phyloP scores from a whole-genome alignment of 768 basidiomycete species.

The Pulveroboletus sp. region DNA sequence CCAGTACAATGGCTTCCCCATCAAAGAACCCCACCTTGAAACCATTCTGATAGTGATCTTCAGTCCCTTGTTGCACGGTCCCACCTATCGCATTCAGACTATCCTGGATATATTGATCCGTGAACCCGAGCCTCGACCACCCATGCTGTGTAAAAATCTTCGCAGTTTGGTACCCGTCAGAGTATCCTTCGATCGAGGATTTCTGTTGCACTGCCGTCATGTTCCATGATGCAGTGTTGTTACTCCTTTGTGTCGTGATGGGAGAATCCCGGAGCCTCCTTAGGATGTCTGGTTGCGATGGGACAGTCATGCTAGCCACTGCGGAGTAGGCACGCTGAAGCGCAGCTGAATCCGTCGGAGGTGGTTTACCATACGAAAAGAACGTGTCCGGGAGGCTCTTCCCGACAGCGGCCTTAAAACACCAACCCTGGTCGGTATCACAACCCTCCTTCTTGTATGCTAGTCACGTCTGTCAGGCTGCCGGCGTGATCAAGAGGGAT shows the following conservation, averaged over 20 bases:
- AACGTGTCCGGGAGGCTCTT: conserved; percentile 55
- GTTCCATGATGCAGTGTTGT: conserved; percentile 1
- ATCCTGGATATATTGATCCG: conserved; percentile 56
- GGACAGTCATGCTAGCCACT: conserved; percentile 11
- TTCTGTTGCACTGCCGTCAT: conserved; percentile 9
- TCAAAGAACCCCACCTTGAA: conserved; percentile 16
- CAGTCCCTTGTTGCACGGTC: conserved; percentile 6
- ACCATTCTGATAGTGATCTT: conserved; percentile 8
- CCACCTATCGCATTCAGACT: conserved; percentile 26
- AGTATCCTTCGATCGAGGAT: conserved; percentile 42
- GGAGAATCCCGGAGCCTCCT: neutral
- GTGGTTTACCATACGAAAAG: conserved; percentile 43
- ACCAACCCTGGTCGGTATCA: conserved; percentile 59
- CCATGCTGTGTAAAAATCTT: conserved; percentile 49
- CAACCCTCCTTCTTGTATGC: conserved; percentile 63
- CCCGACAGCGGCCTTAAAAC: conserved; percentile 59
- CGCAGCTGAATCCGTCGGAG: conserved; percentile 17
- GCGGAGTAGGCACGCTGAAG: conserved; percentile 21
- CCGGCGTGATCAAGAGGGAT: neutral
- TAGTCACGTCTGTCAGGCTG: conserved; percentile 17
- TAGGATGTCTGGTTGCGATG: conserved; percentile 13
- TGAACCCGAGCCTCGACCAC: conserved; percentile 55
- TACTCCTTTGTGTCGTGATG: neutral
- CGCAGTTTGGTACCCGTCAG: conserved; percentile 55
- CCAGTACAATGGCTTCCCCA: conserved; percentile 12